These are phyloP conservation scores for Talaromyces sp. DNA, from an alignment of 2,329 filamentous ascomycete species.

Conservation along the genomic window DNA sequence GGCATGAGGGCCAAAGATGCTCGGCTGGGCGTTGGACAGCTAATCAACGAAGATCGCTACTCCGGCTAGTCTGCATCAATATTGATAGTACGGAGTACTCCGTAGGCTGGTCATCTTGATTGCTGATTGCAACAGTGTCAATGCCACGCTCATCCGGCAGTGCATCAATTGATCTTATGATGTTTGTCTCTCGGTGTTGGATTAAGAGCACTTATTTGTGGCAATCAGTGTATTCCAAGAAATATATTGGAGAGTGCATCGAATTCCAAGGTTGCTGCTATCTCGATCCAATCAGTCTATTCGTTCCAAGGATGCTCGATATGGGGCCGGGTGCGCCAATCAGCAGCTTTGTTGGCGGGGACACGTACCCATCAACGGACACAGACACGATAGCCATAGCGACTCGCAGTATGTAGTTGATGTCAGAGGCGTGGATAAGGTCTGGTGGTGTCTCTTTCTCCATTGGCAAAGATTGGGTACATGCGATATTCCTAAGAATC, in stretches of 20 bases:
- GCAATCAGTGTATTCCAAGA: not conserved
- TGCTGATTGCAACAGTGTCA: not conserved
- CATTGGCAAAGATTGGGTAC: not conserved
- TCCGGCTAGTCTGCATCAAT: conserved; percentile 1
- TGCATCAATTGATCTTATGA: too few species aligned
- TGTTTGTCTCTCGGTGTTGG: too few species aligned
- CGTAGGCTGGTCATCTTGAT: not conserved
- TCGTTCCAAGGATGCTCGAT: not conserved
- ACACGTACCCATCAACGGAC: not conserved
- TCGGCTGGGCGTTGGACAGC: not conserved
- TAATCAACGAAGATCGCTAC: conserved; percentile 1
- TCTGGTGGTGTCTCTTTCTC: not conserved
- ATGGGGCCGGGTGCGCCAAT: not conserved
- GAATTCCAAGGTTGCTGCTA: not conserved
- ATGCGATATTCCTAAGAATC: not conserved
- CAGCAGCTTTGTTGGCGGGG: not conserved
- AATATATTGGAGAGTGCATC: not conserved
- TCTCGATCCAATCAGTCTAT: not conserved
- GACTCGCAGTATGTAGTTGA: not conserved
- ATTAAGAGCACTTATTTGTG: too few species aligned
- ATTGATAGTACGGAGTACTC: not conserved
- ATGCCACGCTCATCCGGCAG: too few species aligned
- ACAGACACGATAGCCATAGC: not conserved
- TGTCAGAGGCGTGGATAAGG: not conserved
- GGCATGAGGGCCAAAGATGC: not conserved